phyloP scores from a whole-genome alignment of 768 basidiomycete genomes.

The Boletellus ananas region DNA sequence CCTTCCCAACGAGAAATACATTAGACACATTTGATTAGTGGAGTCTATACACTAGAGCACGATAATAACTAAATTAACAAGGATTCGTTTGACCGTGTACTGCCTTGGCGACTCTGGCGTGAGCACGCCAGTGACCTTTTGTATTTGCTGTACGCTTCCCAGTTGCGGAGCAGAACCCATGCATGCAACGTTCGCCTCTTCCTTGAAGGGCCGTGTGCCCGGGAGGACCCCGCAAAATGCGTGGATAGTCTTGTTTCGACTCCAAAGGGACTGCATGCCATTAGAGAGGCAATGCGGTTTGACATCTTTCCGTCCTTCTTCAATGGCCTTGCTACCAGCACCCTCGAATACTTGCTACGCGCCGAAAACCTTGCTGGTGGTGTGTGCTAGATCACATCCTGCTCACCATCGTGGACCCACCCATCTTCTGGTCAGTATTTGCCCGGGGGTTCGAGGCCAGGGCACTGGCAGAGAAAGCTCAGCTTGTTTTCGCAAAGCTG shows the following conservation, averaged over 20 bases:
- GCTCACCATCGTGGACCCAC: slow-evolving; percentile 44
- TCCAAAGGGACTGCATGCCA: slow-evolving; percentile 33
- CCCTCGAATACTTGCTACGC: slow-evolving; percentile 40
- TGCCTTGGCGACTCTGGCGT: too few relatives aligned
- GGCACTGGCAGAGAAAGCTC: slow-evolving; percentile 32
- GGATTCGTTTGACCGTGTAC: too few relatives aligned
- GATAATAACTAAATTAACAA: too few relatives aligned
- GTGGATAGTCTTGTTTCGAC: slow-evolving; percentile 37
- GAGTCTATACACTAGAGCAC: too few relatives aligned
- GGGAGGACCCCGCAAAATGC: slow-evolving; percentile 38
- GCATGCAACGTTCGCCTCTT: slow-evolving; percentile 33
- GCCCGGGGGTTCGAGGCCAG: slow-evolving; percentile 31
- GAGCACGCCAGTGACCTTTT: too few relatives aligned
- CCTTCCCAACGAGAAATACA: too few relatives aligned
- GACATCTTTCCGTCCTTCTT: slow-evolving; percentile 40
- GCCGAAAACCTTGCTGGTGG: slow-evolving; percentile 42
- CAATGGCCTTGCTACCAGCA: slow-evolving; percentile 37
- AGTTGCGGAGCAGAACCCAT: too few relatives aligned
- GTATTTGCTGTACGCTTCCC: too few relatives aligned
- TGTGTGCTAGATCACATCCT: slow-evolving; percentile 43
- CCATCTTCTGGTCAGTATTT: slow-evolving; percentile 48
- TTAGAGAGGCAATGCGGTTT: slow-evolving; percentile 42
- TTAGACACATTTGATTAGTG: too few relatives aligned
- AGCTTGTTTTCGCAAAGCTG: slow-evolving; percentile 45
- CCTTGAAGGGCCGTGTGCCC: slow-evolving; percentile 43